Evolutionary conservation across 1,284 basidiomycete species (phyloP), one percentile per base, ranked within the genome.

Genomic region (Trametes pubescens): DNA sequence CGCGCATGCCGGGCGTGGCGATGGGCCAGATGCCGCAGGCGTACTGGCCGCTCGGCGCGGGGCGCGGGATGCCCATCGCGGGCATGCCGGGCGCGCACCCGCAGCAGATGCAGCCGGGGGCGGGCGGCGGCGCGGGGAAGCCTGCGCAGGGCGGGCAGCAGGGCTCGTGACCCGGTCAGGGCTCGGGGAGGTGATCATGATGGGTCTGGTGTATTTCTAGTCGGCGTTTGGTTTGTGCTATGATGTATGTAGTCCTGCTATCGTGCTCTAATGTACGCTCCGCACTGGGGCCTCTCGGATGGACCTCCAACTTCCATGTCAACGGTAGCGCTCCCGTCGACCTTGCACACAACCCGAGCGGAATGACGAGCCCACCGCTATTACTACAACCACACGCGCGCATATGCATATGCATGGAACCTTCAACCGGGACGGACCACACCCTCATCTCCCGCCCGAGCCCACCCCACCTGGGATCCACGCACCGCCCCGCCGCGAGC

Each of bases 111-210:
- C 68, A 73, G 51, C 71, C 75, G 18, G 69, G 67, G 26, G 73
- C 73, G 5, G 61, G 62, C 29, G 29, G 29, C 29, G 29, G 29
- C 14, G 59, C 46, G 47, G 75, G 71, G 13, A 80, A 81, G 72
- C 70, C 77, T 37, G 65, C 74, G n/a, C 80, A 75, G 51, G 77
- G 77, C 13, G 74, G 79, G 48, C 73, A 76, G 61, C 78, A 76
- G 68, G 80, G 79, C 57, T 76, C 79, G 61, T 74, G 67, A 66
- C 34, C 8, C 43, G 24, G 47, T 21, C 32, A 34, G 40, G 24
- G 22, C 40, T 57, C 13, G 37, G 22, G 14, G n/a, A 26, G 44
- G 18, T 1, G 59, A 22, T n/a, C n/a, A n/a, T n/a, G 32, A 32
- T 24, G 32, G n/a, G 7, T 26, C 9, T 35, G 38, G 61, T 59